phyloP scores from a whole-genome alignment of 176 grass and related monocot genomes.

The Eragrostis curvula region DNA sequence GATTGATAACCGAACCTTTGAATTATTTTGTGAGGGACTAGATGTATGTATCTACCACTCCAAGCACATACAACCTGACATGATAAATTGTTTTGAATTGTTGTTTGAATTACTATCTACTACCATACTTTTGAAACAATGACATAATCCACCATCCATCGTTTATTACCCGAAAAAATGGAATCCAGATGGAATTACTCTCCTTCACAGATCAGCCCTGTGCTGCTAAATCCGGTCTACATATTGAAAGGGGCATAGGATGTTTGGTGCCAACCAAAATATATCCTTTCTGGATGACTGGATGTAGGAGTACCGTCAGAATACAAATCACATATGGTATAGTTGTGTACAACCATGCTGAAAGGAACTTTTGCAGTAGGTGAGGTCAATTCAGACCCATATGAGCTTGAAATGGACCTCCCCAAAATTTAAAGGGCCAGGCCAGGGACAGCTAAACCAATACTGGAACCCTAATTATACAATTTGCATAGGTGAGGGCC shows the following conservation, averaged over 20 bases:
- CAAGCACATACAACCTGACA: background rate
- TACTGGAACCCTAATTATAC: conserved; percentile 36
- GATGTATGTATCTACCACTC: background rate
- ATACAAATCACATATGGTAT: background rate
- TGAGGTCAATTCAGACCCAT: conserved; percentile 44
- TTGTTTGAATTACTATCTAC: background rate
- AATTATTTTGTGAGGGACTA: background rate
- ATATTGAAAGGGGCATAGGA: conserved; percentile 9
- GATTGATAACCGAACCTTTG: background rate
- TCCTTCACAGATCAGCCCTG: background rate
- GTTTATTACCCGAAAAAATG: background rate
- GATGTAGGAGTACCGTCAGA: background rate
- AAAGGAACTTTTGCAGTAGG: conserved; percentile 46
- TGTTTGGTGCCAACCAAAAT: conserved; percentile 14
- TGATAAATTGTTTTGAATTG: background rate
- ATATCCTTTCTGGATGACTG: conserved; percentile 8
- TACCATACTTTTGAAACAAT: background rate
- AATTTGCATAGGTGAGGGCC: conserved; percentile 39
- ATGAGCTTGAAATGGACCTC: conserved; percentile 43
- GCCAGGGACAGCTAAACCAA: conserved; percentile 47
- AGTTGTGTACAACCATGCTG: conserved; percentile 47
- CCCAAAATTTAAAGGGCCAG: conserved; percentile 29
- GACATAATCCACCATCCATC: background rate
- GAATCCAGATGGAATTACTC: no score
- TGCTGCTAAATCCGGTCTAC: conserved; percentile 2